A percentile compares a stretch with the other conserved stretches of the same genome.
These are phyloP conservation scores for Pythium dissotocum DNA, from an alignment of 352 stramenopile species.

Conservation along the genomic window DNA sequence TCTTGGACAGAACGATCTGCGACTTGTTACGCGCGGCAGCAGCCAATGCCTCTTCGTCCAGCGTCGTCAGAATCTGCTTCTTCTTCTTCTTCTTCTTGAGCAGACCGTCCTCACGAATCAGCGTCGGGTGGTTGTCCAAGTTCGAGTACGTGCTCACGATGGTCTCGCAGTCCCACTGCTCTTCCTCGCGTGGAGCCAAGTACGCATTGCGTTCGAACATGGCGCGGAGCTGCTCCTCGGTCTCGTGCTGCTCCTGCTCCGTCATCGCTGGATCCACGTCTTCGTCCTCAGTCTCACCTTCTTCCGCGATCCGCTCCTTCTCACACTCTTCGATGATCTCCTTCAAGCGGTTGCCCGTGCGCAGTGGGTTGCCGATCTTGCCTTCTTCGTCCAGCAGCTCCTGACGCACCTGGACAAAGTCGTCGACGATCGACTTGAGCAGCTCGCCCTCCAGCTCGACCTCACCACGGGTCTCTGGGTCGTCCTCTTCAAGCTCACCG, in stretches of 20 bases:
- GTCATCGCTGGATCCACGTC: constrained; percentile 31
- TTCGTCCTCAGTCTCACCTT: constrained; percentile 63
- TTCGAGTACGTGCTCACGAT: constrained; percentile 99
- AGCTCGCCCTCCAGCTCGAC: constrained; percentile 69
- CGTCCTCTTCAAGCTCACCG: constrained; percentile 75
- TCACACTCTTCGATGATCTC: constrained; percentile 79
- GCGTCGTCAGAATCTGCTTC: constrained; percentile 45
- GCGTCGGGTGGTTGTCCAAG: constrained; percentile 96
- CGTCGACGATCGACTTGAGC: constrained; percentile 70
- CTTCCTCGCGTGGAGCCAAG: constrained; percentile 53
- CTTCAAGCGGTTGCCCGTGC: constrained; percentile 62
- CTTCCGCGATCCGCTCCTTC: constrained; percentile 51
- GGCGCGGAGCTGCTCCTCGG: constrained; percentile 39
- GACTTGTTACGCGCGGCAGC: constrained; percentile 36
- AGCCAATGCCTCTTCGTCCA: constrained; percentile 27
- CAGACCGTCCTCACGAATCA: constrained; percentile 77
- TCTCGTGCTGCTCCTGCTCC: constrained; percentile 33
- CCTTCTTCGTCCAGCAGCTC: constrained; percentile 75
- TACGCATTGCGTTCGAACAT: constrained; percentile 70
- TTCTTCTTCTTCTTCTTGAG: constrained; percentile 79
- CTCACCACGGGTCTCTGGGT: constrained; percentile 70
- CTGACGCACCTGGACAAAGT: constrained; percentile 68
- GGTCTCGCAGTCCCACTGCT: constrained; percentile 96
- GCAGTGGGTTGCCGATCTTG: constrained; percentile 75
- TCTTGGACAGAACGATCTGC: constrained; percentile 92